phyloP scores from a whole-genome alignment of 1,139 yeast genomes.

The Eremothecium cymbalariae region DNA sequence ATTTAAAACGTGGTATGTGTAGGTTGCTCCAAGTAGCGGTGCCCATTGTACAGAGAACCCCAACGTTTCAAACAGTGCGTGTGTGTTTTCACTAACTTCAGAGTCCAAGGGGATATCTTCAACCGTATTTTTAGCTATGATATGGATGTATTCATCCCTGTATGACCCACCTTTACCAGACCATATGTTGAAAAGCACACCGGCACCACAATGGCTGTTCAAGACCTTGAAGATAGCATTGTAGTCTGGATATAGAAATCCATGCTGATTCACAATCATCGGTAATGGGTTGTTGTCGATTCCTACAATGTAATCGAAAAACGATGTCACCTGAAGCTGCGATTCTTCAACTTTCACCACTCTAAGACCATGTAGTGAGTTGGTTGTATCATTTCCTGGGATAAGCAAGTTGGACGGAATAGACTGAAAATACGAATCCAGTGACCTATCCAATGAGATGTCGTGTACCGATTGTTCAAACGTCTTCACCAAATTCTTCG shows the following conservation, averaged over 20 bases:
- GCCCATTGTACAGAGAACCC: constrained; percentile 74
- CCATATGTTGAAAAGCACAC: constrained; percentile 66
- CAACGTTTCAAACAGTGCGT: constrained; percentile 33
- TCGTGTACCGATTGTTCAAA: constrained; percentile 46
- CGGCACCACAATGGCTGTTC: constrained; percentile 25
- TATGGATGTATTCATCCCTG: constrained; percentile 29
- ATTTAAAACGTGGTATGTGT: constrained; percentile 78
- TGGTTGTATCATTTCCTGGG: constrained; percentile 17
- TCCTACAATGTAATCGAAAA: constrained; percentile 79
- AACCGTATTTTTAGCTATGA: constrained; percentile 20
- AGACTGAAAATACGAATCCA: constrained; percentile 50
- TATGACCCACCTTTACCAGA: constrained; percentile 75
- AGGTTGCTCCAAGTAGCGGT: constrained; percentile 66
- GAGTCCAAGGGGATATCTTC: constrained; percentile 25
- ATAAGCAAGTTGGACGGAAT: constrained; percentile 29
- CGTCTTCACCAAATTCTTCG: constrained; percentile 71
- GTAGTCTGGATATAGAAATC: constrained; percentile 35
- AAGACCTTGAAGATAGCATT: constrained; percentile 29
- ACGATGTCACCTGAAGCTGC: constrained; percentile 57
- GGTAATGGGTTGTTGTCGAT: constrained; percentile 71
- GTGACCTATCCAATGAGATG: constrained; percentile 21
- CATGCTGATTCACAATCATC: constrained; percentile 34
- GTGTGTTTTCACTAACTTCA: constrained; percentile 12
- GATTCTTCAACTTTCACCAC: constrained; percentile 42
- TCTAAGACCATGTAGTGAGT: constrained; percentile 44